Conservation (phyloP, 495 filamentous ascomycete species). For the Clavariopsis aquatica region DNA sequence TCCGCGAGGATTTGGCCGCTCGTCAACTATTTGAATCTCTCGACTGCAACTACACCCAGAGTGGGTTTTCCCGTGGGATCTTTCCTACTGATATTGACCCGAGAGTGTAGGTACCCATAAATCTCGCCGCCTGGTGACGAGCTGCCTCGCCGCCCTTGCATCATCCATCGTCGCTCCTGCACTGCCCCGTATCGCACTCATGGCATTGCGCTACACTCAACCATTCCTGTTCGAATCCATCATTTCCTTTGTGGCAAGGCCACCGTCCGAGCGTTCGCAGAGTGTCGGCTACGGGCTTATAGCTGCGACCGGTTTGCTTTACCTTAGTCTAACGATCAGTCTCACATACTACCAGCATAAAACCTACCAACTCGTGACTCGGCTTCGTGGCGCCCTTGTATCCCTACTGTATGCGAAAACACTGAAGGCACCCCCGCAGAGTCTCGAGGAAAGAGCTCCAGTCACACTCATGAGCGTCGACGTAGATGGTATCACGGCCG, state of each 20-base stretch:
- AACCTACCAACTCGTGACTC: background rate
- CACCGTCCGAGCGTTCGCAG: background rate
- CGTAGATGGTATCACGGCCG: background rate
- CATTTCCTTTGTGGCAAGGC: background rate
- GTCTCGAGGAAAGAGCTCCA: background rate
- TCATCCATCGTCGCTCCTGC: background rate
- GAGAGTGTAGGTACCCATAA: background rate
- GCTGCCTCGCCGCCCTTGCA: background rate
- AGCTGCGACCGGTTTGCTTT: background rate
- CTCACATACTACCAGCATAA: constrained; percentile 2
- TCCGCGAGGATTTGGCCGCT: background rate
- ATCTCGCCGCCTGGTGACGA: background rate
- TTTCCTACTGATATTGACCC: background rate
- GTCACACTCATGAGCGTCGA: background rate
- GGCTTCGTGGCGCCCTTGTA: background rate
- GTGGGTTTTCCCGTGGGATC: background rate
- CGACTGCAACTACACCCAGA: background rate
- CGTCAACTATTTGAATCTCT: background rate
- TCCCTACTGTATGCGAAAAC: background rate
- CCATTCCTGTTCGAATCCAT: background rate
- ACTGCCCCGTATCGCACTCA: background rate
- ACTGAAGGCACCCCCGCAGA: background rate
- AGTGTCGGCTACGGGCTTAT: background rate
- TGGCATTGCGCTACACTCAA: background rate
- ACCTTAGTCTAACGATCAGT: background rate